Evolutionary conservation across 345 rosid species (phyloP).

Genomic region (Microthlaspi erraticum): DNA sequence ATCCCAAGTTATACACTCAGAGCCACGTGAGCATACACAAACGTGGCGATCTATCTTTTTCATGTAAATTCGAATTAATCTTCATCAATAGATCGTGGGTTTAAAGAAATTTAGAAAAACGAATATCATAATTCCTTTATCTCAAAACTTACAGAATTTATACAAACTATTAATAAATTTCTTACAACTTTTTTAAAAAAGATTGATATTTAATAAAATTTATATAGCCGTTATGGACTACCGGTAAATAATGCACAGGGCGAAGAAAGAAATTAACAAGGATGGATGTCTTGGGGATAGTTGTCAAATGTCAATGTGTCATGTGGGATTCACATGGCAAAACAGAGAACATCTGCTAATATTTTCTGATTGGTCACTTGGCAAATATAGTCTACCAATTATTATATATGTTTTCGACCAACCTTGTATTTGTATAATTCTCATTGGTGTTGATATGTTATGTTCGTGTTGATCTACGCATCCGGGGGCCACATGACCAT

Average conservation of each 20-base stretch:
- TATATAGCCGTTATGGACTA: conserved; percentile 21
- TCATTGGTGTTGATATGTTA: conserved; percentile 34
- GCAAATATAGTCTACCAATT: conserved; percentile 26
- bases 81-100: background rate
- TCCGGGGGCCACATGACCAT: conserved; percentile 40
- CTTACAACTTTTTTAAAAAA: background rate
- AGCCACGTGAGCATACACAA: conserved; percentile 31
- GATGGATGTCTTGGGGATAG: conserved; percentile 11
- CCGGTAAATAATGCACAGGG: conserved; percentile 25
- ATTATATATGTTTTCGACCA: conserved; percentile 32
- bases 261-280: background rate
- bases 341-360: conserved; percentile 48
- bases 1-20: conserved; percentile 23
- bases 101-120: background rate
- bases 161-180: background rate
- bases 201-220: background rate
- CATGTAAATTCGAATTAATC: background rate
- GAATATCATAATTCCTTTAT: background rate
- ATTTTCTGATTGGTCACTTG: conserved; percentile 41
- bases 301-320: conserved; percentile 39
- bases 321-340: conserved; percentile 47
- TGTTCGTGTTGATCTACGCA: conserved; percentile 34
- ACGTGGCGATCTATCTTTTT: background rate
- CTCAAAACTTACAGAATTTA: background rate
- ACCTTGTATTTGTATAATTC: conserved; percentile 31